phyloP scores from a whole-genome alignment of 2,329 filamentous ascomycete genomes.

The Mycocentrospora acerina region DNA sequence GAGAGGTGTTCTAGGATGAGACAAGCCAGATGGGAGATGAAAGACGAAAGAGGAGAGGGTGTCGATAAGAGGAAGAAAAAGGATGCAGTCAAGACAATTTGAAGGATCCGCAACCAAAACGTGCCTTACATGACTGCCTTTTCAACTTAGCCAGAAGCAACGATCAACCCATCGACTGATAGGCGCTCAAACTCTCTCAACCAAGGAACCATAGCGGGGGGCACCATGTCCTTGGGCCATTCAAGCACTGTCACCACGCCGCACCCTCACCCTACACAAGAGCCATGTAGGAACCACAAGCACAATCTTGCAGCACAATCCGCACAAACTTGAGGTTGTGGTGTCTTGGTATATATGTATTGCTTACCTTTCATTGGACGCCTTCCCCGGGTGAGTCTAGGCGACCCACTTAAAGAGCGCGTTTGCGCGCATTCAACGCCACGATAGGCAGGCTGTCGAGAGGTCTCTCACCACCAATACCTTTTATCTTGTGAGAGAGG shows the following conservation, averaged over 20 bases:
- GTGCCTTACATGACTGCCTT: neutral
- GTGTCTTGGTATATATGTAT: neutral
- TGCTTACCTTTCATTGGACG: constrained; percentile 5
- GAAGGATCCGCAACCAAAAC: no score
- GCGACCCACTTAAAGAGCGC: constrained; percentile 14
- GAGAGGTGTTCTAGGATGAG: no score
- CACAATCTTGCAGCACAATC: neutral
- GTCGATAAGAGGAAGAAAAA: neutral
- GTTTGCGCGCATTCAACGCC: constrained; percentile 23
- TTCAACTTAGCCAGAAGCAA: neutral
- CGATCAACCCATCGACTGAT: neutral
- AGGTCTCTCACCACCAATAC: constrained; percentile 4
- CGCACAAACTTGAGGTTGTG: constrained; percentile 1
- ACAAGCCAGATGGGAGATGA: neutral
- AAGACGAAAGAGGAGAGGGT: neutral
- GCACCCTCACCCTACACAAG: neutral
- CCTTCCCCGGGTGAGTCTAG: constrained; percentile 14
- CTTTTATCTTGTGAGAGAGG: no score
- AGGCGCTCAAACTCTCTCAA: constrained; percentile 11
- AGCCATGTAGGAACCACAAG: neutral
- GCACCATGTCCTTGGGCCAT: constrained; percentile 3
- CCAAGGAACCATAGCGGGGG: constrained; percentile 4
- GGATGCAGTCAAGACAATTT: neutral
- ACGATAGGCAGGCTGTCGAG: constrained; percentile 1
- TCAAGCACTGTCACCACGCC: constrained; percentile 1